Percentiles rank a stretch among this genome's conserved stretches.
Evolutionary conservation across 129 eudicot species (phyloP).

Genomic region (Logfia minima): DNA sequence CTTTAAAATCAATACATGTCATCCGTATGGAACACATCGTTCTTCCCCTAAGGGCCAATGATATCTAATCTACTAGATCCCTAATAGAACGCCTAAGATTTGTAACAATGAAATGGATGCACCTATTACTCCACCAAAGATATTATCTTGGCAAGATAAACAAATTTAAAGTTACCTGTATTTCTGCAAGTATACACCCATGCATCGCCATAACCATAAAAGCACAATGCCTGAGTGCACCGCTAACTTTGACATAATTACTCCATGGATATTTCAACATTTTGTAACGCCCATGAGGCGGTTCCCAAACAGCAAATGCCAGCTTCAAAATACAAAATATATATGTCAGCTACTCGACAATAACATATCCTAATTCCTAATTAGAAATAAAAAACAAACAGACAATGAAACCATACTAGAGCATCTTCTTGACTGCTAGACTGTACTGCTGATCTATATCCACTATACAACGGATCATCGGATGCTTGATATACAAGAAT

Average conservation of each 20-base stretch:
- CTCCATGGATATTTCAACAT: slow-evolving; percentile 84
- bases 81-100: neutral
- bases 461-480: slow-evolving; percentile 89
- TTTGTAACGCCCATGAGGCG: slow-evolving; percentile 93
- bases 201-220: slow-evolving; percentile 99
- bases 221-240: slow-evolving; percentile 92
- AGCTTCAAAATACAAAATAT: slow-evolving; percentile 44
- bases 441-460: slow-evolving; percentile 85
- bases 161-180: slow-evolving; percentile 59
- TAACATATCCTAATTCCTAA: slow-evolving; percentile 4
- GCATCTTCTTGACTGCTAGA: slow-evolving; percentile 90
- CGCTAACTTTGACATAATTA: slow-evolving; percentile 76
- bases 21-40: neutral
- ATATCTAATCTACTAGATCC: neutral
- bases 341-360: neutral
- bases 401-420: slow-evolving; percentile 41
- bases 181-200: slow-evolving; percentile 90
- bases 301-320: slow-evolving; percentile 86
- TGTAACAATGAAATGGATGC: neutral
- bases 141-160: neutral
- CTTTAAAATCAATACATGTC: neutral
- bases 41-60: neutral
- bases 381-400: neutral
- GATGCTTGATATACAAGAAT: slow-evolving; percentile 78
- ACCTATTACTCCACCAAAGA: neutral